A percentile compares a stretch with the other conserved stretches of the same genome.
These are phyloP conservation scores for Neurospora sp. DNA, from an alignment of 495 filamentous ascomycete genomes.

Conservation along the genomic window DNA sequence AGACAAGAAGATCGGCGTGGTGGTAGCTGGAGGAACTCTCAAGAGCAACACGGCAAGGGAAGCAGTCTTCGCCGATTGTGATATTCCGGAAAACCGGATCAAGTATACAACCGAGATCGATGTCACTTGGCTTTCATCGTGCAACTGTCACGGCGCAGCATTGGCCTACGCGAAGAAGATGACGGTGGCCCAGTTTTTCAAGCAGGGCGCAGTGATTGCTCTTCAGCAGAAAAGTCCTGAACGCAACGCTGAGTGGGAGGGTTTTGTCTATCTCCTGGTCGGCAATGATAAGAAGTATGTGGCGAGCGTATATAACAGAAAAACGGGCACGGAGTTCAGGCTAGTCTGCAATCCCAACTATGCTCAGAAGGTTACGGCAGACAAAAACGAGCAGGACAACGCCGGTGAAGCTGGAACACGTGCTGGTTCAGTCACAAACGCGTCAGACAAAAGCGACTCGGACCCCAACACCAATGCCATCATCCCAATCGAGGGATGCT, in stretches of 20 bases:
- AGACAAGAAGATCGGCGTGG: conserved; percentile 1
- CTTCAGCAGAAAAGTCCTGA: not conserved
- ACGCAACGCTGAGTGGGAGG: not conserved
- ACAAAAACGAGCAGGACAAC: not conserved
- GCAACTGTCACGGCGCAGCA: conserved; percentile 2
- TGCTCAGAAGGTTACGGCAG: not conserved
- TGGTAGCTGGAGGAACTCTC: conserved; percentile 5
- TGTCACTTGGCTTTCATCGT: not conserved
- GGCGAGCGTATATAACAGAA: not conserved
- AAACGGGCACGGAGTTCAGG: not conserved
- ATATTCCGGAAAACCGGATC: not conserved
- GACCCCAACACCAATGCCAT: not conserved
- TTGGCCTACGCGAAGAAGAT: not conserved
- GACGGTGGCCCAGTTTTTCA: conserved; percentile 1
- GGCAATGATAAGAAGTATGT: not conserved
- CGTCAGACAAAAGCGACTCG: not conserved
- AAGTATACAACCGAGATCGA: not conserved
- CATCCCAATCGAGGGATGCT: not conserved
- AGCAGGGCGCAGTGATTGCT: conserved; percentile 1
- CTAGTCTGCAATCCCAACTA: conserved; percentile 4
- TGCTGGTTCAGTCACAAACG: not conserved
- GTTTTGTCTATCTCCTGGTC: not conserved
- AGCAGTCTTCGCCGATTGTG: not conserved
- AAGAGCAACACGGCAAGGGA: not conserved
- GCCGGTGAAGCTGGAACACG: not conserved